phyloP scores from a whole-genome alignment of 2,329 filamentous ascomycete species.

The Diaporthe humulicola region DNA sequence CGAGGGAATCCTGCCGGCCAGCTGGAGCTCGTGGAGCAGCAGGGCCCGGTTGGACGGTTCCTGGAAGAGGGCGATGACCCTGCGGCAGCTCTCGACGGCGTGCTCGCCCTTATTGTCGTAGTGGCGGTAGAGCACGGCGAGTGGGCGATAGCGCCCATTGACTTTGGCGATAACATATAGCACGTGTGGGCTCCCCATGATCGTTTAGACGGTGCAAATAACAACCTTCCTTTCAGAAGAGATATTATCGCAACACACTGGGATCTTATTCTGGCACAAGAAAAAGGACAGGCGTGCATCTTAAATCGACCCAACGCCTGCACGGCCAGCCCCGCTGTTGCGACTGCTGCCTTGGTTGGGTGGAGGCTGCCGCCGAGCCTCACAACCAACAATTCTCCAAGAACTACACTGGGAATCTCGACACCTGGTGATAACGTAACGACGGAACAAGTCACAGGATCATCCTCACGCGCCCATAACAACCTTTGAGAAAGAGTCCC shows the following conservation, averaged over 20 bases:
- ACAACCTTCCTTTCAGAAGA: no score
- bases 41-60: background rate
- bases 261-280: background rate
- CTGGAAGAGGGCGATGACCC: slow-evolving; percentile 9
- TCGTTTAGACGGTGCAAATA: background rate
- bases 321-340: background rate
- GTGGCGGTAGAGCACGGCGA: background rate
- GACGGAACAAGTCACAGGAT: background rate
- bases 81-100: slow-evolving; percentile 1
- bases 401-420: no score
- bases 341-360: background rate
- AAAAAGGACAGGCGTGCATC: background rate
- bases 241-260: accelerated
- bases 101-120: background rate
- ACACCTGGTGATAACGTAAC: background rate
- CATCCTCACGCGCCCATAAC: slow-evolving; percentile 44
- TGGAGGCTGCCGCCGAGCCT: background rate
- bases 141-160: slow-evolving; percentile 6
- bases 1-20: background rate
- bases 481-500: slow-evolving; percentile 59
- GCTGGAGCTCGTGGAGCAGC: slow-evolving; percentile 3
- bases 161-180: slow-evolving; percentile 5
- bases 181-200: slow-evolving; percentile 2
- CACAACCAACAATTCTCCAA: background rate
- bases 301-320: background rate